These are phyloP conservation scores for Lenwebbia sp. DNA, from an alignment of 345 rosid genomes.

Conservation along the genomic window DNA sequence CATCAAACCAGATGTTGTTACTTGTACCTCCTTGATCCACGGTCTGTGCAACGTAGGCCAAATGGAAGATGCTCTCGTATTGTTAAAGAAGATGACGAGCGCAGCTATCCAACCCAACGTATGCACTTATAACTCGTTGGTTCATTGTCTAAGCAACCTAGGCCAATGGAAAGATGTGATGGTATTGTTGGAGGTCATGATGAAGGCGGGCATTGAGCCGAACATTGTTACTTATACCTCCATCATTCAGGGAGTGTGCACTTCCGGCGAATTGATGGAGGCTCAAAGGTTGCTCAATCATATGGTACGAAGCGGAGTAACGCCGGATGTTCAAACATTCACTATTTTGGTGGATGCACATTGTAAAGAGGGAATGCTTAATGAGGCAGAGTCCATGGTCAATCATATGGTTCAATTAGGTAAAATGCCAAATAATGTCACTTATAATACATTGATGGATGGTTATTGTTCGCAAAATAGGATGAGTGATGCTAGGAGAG, in stretches of 20 bases:
- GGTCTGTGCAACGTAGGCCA: neutral
- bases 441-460: slow-evolving; percentile 4
- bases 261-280: slow-evolving; percentile 7
- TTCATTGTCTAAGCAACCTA: too few relatives aligned
- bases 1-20: rapidly evolving
- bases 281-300: neutral
- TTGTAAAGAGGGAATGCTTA: neutral
- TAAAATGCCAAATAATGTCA: neutral
- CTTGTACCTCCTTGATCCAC: neutral
- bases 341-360: neutral
- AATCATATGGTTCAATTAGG: neutral
- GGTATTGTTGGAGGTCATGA: too few relatives aligned
- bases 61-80: neutral
- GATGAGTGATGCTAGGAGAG: slow-evolving; percentile 11
- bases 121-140: too few relatives aligned
- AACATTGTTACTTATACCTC: slow-evolving; percentile 3
- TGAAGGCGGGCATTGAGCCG: neutral
- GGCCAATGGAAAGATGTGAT: too few relatives aligned
- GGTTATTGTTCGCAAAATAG: slow-evolving; percentile 18
- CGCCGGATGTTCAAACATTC: neutral
- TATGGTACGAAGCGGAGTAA: neutral
- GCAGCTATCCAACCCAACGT: neutral
- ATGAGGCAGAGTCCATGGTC: neutral
- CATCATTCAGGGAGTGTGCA: slow-evolving; percentile 9
- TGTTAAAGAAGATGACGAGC: neutral